Percentiles rank a stretch among this genome's conserved stretches.
These are phyloP conservation scores for Trametes gibbosa DNA, from an alignment of 768 basidiomycete genomes.

Conservation along the genomic window DNA sequence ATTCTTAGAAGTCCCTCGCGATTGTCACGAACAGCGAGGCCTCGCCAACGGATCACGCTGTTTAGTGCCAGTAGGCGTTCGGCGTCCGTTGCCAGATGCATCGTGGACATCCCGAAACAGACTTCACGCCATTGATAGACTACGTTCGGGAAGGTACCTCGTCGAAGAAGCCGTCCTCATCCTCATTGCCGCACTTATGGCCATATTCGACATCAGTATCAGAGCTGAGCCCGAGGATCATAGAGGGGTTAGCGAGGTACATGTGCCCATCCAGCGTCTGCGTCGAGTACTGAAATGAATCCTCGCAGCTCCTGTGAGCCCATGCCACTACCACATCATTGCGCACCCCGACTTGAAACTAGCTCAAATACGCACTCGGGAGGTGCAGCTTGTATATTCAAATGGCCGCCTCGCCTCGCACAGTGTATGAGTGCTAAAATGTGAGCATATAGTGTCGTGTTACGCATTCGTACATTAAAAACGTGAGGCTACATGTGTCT, in stretches of 20 bases:
- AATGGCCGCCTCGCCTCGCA: too few species aligned
- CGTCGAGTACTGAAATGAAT: neutral
- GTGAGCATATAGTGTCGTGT: too few species aligned
- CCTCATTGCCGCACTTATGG: slow-evolving; percentile 9
- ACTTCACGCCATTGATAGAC: neutral
- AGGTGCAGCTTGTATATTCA: neutral
- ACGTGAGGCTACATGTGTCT: too few species aligned
- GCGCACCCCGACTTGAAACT: neutral
- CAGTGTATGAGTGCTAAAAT: too few species aligned
- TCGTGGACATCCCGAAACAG: neutral
- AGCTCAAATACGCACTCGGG: neutral
- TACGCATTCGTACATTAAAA: too few species aligned
- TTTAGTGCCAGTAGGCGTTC: slow-evolving; percentile 16
- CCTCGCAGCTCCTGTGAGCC: neutral
- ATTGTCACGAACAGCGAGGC: neutral
- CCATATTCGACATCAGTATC: slow-evolving; percentile 17
- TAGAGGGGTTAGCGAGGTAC: slow-evolving; percentile 13
- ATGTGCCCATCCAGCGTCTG: neutral
- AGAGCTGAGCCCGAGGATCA: neutral
- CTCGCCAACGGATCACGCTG: neutral
- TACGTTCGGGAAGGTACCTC: slow-evolving; percentile 17
- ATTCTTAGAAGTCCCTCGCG: too few species aligned
- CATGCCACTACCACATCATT: neutral
- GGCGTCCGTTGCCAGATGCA: slow-evolving; percentile 6
- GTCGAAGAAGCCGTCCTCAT: slow-evolving; percentile 20